Percentiles rank a stretch among this genome's conserved stretches.
phyloP scores from a whole-genome alignment of 768 basidiomycete genomes.

The Lactarius pseudohatsudake region DNA sequence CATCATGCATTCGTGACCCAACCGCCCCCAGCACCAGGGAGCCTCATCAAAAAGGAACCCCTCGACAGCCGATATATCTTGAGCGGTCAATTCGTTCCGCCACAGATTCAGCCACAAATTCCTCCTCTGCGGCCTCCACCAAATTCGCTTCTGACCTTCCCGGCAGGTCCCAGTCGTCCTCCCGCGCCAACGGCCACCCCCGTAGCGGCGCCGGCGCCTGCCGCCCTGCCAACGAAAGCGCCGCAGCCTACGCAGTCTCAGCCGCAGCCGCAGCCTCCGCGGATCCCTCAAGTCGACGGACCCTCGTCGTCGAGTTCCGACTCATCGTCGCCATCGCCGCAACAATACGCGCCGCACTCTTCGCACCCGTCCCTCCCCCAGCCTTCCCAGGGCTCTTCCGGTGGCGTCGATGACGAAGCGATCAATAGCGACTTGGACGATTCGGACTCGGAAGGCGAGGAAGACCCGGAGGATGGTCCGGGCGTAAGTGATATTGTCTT shows the following conservation, averaged over 20 bases:
- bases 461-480: constrained; percentile 75
- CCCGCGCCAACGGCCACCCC: constrained; percentile 50
- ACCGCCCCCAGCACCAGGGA: constrained; percentile 41
- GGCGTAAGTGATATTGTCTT: constrained; percentile 91
- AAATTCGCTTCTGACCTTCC: constrained; percentile 25
- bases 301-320: constrained; percentile 68
- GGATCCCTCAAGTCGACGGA: constrained; percentile 80
- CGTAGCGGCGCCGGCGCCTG: constrained; percentile 50
- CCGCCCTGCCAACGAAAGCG: constrained; percentile 32
- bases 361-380: constrained; percentile 79
- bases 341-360: constrained; percentile 63
- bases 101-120: constrained; percentile 65
- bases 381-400: constrained; percentile 42
- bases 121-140: constrained; percentile 37
- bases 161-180: constrained; percentile 39
- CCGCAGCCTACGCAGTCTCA: constrained; percentile 18
- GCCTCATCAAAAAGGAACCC: constrained; percentile 73
- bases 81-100: constrained; percentile 52
- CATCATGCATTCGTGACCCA: constrained; percentile 40
- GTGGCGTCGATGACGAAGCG: constrained; percentile 63
- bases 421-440: constrained; percentile 98
- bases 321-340: constrained; percentile 64
- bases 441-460: constrained; percentile 84
- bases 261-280: constrained; percentile 39
- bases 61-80: constrained; percentile 69